Evolutionary conservation across 257 asterid genomes (phyloP).

Genomic region (Henckelia pumila): DNA sequence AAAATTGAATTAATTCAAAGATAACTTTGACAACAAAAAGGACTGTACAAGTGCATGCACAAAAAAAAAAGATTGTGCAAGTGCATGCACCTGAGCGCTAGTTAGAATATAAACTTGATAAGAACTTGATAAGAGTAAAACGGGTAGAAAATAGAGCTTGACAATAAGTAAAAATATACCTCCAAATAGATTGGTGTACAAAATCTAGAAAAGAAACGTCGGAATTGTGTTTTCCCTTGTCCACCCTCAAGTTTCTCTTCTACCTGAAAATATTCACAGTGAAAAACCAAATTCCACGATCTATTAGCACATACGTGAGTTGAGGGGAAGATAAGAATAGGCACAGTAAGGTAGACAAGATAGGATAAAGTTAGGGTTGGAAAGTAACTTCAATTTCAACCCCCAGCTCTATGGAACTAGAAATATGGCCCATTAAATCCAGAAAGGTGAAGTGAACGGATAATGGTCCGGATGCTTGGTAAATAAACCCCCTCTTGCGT

Average conservation of each 20-base stretch:
- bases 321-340: neutral
- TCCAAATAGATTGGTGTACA: slow-evolving; percentile 85
- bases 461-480: neutral
- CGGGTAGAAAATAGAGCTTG: neutral
- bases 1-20: too few relatives aligned
- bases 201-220: slow-evolving; percentile 80
- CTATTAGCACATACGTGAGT: neutral
- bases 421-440: too few relatives aligned
- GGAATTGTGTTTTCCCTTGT: slow-evolving; percentile 67
- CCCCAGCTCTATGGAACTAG: neutral
- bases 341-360: neutral
- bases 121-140: neutral
- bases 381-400: neutral
- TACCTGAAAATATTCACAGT: slow-evolving; percentile 40
- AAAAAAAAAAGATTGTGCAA: too few relatives aligned
- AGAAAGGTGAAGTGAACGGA: neutral
- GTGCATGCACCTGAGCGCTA: too few relatives aligned
- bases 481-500: neutral
- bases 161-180: slow-evolving; percentile 35
- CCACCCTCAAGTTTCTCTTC: slow-evolving; percentile 90
- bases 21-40: too few relatives aligned
- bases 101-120: neutral
- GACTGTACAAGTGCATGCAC: too few relatives aligned
- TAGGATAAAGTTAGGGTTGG: neutral
- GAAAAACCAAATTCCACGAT: slow-evolving; percentile 7